A percentile compares a stretch with the other conserved stretches of the same genome.
phyloP scores from a whole-genome alignment of 2,329 filamentous ascomycete species.

The Microcera coccophila region DNA sequence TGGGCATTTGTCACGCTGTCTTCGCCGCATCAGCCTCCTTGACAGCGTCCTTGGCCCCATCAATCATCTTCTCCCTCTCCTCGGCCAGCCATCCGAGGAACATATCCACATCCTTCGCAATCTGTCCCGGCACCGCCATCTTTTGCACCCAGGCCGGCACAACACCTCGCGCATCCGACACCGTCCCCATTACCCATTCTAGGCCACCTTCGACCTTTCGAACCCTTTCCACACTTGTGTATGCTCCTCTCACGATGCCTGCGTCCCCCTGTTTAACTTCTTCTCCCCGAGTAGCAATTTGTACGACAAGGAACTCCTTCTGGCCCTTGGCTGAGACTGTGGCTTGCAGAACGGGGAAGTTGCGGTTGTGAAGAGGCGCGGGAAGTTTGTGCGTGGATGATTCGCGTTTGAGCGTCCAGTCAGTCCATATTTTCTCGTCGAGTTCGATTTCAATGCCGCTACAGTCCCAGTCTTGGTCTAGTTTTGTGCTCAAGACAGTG shows the following conservation, averaged over 20 bases:
- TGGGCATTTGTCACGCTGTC: neutral
- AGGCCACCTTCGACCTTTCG: constrained; percentile 43
- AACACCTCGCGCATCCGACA: constrained; percentile 64
- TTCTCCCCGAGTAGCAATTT: constrained; percentile 48
- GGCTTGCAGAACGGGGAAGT: constrained; percentile 64
- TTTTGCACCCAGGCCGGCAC: constrained; percentile 66
- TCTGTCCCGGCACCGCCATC: constrained; percentile 55
- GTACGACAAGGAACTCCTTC: constrained; percentile 54
- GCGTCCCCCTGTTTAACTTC: constrained; percentile 38
- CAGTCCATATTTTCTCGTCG: constrained; percentile 41
- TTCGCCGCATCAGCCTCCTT: neutral
- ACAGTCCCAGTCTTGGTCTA: constrained; percentile 45
- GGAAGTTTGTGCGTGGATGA: constrained; percentile 66
- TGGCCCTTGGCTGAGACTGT: constrained; percentile 42
- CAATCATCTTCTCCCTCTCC: constrained; percentile 35
- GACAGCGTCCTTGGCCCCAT: neutral
- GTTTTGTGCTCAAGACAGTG: constrained; percentile 32
- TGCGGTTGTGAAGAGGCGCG: constrained; percentile 57
- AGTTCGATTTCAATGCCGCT: constrained; percentile 36
- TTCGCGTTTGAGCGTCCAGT: constrained; percentile 49
- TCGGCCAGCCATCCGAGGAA: constrained; percentile 60
- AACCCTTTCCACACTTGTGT: constrained; percentile 63
- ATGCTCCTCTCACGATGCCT: constrained; percentile 52
- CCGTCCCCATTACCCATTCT: constrained; percentile 76
- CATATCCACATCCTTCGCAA: constrained; percentile 68